Percentiles rank a stretch among this genome's conserved stretches.
Evolutionary conservation across 768 basidiomycete genomes (phyloP).

Genomic region (Butyriboletus loyo): DNA sequence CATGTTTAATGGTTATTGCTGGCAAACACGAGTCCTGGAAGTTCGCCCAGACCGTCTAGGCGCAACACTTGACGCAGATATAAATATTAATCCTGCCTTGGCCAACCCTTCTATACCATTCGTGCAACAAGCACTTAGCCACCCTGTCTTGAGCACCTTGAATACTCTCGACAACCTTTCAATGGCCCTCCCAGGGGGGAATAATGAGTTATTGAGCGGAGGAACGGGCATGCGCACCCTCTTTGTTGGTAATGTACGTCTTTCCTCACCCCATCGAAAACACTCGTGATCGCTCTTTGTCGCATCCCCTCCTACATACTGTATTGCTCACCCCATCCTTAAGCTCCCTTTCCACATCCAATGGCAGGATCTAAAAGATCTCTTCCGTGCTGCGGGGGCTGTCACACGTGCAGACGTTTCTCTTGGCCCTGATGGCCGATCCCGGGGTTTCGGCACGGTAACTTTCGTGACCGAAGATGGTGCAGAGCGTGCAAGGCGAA

Average conservation of each 20-base stretch:
- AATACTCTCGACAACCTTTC: constrained; percentile 20
- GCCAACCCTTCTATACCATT: constrained; percentile 16
- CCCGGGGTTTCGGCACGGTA: constrained; percentile 91
- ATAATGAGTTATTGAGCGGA: constrained; percentile 27
- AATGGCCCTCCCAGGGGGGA: constrained; percentile 7
- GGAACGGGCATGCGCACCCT: constrained; percentile 51
- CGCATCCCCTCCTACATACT: neutral
- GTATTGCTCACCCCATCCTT: constrained; percentile 17
- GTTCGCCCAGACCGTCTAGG: constrained; percentile 82
- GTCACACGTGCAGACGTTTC: constrained; percentile 91
- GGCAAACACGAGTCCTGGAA: constrained; percentile 91
- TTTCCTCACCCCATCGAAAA: constrained; percentile 6
- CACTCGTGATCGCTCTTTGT: neutral
- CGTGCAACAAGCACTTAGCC: constrained; percentile 17
- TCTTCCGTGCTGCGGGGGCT: constrained; percentile 88
- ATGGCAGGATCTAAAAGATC: constrained; percentile 98
- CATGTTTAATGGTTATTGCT: constrained; percentile 95
- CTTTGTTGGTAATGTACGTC: constrained; percentile 86
- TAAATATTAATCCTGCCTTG: constrained; percentile 12
- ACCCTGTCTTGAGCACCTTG: constrained; percentile 10
- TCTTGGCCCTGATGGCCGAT: constrained; percentile 82
- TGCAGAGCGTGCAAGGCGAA: constrained; percentile 76
- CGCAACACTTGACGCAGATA: constrained; percentile 25
- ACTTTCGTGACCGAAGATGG: constrained; percentile 81
- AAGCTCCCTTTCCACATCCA: constrained; percentile 91